A percentile compares a stretch with the other conserved stretches of the same genome.
These are phyloP conservation scores for Heliocybe sulcata DNA, from an alignment of 1,284 basidiomycete genomes.

Conservation along the genomic window DNA sequence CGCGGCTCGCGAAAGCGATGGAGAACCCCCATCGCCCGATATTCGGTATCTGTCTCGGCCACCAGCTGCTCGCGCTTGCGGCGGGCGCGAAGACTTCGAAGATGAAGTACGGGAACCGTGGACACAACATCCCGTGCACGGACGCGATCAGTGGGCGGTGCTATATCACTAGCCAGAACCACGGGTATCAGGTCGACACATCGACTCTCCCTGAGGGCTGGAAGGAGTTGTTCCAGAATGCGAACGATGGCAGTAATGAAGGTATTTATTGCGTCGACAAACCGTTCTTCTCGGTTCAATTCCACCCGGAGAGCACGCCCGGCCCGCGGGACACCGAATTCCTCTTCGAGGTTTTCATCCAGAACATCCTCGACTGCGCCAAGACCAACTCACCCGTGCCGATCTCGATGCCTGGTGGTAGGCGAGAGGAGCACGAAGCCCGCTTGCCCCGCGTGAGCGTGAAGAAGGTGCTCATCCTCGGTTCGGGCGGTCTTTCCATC, in stretches of 20 bases:
- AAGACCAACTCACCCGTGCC: constrained; percentile 63
- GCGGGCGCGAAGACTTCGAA: constrained; percentile 93
- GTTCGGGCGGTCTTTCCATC: constrained; percentile 96
- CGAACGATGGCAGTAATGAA: constrained; percentile 97
- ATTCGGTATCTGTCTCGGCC: constrained; percentile 98
- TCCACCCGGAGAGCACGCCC: constrained; percentile 98
- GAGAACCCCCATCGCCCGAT: constrained; percentile 76
- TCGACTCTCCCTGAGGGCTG: constrained; percentile 77
- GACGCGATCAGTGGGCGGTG: constrained; percentile 91
- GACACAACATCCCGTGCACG: constrained; percentile 98
- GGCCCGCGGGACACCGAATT: constrained; percentile 99
- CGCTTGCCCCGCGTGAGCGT: constrained; percentile 74
- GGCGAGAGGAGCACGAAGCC: constrained; percentile 77
- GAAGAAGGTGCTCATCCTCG: constrained; percentile 93
- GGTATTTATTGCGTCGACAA: constrained; percentile 91
- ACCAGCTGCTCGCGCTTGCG: constrained; percentile 94
- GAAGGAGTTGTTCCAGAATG: constrained; percentile 94
- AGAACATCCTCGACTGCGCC: constrained; percentile 76
- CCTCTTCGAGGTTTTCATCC: constrained; percentile 96
- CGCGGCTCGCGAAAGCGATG: constrained; percentile 68
- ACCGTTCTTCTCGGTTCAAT: constrained; percentile 99
- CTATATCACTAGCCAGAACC: constrained; percentile 99
- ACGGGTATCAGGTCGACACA: constrained; percentile 94
- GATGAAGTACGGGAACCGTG: constrained; percentile 99
- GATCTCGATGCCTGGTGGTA: constrained; percentile 85